Evolutionary conservation across 164 flowering plant species (phyloP), one percentile per base, ranked within the genome.

Genomic region (Vitis rotundifolia): DNA sequence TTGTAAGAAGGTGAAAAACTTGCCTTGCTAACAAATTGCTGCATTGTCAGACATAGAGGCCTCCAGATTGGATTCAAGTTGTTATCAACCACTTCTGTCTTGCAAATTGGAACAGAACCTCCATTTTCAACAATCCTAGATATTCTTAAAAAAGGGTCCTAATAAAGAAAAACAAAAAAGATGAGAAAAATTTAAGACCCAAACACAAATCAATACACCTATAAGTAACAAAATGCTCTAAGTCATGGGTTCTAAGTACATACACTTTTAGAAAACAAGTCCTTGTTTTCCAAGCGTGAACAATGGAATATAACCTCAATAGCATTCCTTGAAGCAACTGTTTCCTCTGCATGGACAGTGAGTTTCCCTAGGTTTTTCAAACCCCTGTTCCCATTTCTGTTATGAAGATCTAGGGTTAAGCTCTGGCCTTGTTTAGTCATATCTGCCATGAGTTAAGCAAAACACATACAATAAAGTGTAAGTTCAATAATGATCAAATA

Each of bases 141-240:
- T 70, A 95, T 89, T 79, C 83, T 83, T 70, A 95, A 75, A 78
- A 95, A 95, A 58, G 98, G 94, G 74, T 93, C 97, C 99, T 95
- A 70, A 14, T 68, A 37, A 22, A 67, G 59, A 49, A 53, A 59
- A 50, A 19, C 22, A 49, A 60, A 64, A 61, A 48, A 49, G 29
- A 51, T 2, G 61, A 66, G 44, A 9, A 11, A 18, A 49, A 67
- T n/a, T 56, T 29, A 49, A 64, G 47, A 22, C 1, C 8, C 14
- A 65, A 64, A 29, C 10, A 28, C n/a, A 51, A 55, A 18, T 37
- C 50, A n/a, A 62, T 12, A 28, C 0, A 53, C 19, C 11, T 12
- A 22, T 37, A 65, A 67, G n/a, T 68, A 10, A 71, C 11, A 31
- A 66, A 37, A 51, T n/a, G 16, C 49, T 57, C 12, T 26, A 16